Conservation (phyloP, 768 basidiomycete genomes). For the Lyophyllum semitale region DNA sequence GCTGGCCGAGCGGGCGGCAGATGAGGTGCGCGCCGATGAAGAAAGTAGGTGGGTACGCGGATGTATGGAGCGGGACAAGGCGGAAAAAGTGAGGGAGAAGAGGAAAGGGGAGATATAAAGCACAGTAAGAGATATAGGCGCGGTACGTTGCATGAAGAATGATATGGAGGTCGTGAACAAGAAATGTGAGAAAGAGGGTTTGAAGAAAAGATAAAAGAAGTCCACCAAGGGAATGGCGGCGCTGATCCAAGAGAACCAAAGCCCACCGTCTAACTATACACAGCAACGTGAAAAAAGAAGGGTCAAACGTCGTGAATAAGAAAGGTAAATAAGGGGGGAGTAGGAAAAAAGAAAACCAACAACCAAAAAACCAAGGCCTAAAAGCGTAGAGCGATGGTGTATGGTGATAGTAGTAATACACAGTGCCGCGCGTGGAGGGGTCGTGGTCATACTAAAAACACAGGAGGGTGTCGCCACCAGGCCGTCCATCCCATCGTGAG, state of each 20-base stretch:
- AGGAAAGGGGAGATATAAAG: neutral
- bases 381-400: neutral
- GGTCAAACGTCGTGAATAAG: neutral
- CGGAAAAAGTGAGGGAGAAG: no score
- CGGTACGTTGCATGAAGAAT: neutral
- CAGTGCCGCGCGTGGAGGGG: neutral
- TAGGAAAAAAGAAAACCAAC: neutral
- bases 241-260: neutral
- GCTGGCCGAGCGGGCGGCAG: neutral
- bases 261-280: neutral
- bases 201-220: neutral
- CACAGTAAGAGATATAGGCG: constrained; percentile 6
- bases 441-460: constrained; percentile 4
- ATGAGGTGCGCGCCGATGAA: neutral
- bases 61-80: neutral
- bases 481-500: neutral
- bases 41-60: neutral
- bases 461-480: neutral
- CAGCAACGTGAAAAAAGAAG: neutral
- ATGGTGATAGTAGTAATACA: neutral
- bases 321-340: neutral
- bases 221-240: neutral
- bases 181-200: neutral
- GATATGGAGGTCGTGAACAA: neutral
- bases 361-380: neutral